phyloP scores from a whole-genome alignment of 1,139 yeast genomes.

The Pichia sp. region DNA sequence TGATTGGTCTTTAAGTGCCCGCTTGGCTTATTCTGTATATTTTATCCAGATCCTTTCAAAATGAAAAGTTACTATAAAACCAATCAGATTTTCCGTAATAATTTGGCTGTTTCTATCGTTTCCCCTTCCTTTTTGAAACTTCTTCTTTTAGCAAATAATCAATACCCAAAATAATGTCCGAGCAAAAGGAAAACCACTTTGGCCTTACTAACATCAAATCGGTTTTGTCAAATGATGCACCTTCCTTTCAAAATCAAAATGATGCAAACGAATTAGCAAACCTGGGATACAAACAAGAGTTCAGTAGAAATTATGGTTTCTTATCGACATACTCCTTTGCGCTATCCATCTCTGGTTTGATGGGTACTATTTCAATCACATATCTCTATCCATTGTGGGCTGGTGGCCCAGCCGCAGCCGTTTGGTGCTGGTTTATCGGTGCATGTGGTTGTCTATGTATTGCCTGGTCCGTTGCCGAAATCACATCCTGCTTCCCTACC shows the following conservation, averaged over 20 bases:
- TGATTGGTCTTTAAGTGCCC: too few relatives aligned
- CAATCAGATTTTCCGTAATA: too few relatives aligned
- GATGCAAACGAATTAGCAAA: conserved; percentile 26
- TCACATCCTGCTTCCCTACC: conserved; percentile 65
- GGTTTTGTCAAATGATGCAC: conserved; percentile 7
- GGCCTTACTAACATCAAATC: conserved; percentile 4
- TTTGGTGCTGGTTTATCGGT: conserved; percentile 69
- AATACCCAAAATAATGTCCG: conserved; percentile 1
- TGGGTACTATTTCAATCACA: conserved; percentile 29
- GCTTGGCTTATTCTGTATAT: too few relatives aligned
- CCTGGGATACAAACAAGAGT: conserved; percentile 28
- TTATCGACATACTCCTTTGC: conserved; percentile 28
- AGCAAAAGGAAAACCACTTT: neutral
- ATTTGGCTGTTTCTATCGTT: neutral
- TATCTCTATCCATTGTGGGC: conserved; percentile 30
- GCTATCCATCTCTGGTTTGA: conserved; percentile 27
- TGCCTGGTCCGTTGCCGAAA: conserved; percentile 57
- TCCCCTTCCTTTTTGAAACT: neutral
- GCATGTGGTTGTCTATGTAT: conserved; percentile 49
- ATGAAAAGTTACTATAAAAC: too few relatives aligned
- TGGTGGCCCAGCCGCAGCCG: conserved; percentile 49
- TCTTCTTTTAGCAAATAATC: neutral
- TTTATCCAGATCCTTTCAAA: too few relatives aligned
- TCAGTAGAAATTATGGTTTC: conserved; percentile 24
- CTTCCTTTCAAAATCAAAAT: conserved; percentile 10